Conservation (phyloP, 2,329 filamentous ascomycete species). For the Fusarium denticulatum region DNA sequence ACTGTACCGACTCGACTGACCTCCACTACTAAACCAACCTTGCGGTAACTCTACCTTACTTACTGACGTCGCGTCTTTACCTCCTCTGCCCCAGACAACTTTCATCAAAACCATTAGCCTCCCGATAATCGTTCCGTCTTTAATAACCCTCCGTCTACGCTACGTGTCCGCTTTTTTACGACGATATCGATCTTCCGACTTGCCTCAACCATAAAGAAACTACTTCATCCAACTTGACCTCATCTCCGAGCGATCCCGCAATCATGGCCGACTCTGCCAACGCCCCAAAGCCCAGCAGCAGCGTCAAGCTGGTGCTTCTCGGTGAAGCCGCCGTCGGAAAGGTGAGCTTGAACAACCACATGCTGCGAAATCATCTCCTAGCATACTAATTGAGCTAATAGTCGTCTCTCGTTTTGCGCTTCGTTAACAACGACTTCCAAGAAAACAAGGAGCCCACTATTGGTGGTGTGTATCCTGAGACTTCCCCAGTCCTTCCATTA, state of each 20-base stretch:
- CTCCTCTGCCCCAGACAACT: constrained; percentile 36
- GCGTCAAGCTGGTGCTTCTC: constrained; percentile 97
- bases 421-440: constrained; percentile 99
- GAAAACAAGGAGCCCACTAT: constrained; percentile 99
- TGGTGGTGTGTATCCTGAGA: constrained; percentile 73
- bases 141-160: not conserved
- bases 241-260: constrained; percentile 31
- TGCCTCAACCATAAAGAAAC: not conserved
- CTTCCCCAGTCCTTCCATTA: not conserved
- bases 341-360: constrained; percentile 62
- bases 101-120: constrained; percentile 5
- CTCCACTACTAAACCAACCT: not conserved
- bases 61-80: constrained; percentile 33
- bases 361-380: not conserved
- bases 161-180: constrained; percentile 11
- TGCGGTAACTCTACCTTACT: constrained; percentile 10
- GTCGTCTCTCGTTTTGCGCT: constrained; percentile 97
- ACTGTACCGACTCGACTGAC: not conserved
- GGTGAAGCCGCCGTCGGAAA: constrained; percentile 99
- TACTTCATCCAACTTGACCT: constrained; percentile 9
- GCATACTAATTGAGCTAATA: constrained; percentile 53
- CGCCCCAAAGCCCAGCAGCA: constrained; percentile 95
- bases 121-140: constrained; percentile 1
- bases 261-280: constrained; percentile 61
- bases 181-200: constrained; percentile 1